Base-by-base conservation (phyloP, 305 asterid genomes). In the Rubia peregrina region DNA sequence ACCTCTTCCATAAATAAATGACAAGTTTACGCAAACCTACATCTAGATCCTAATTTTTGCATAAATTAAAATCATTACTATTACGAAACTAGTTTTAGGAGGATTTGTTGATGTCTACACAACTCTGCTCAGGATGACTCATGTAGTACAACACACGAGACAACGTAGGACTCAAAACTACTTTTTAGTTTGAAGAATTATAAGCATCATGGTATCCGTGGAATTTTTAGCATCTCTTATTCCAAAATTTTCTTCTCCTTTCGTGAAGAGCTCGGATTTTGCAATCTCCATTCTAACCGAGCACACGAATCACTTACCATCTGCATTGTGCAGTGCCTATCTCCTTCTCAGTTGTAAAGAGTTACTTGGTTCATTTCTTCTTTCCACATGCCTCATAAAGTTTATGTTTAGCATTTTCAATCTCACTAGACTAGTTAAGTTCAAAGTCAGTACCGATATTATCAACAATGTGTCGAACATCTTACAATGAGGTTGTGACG, bases 171-270 rank as follows among this genome's bases (percentile, higher is more conserved):
- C 40, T 36, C 65, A 63, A 24, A 76, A 46, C 1, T 69, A 16
- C 22, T 68, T 60, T 21, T 70, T 42, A 14, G 57, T 55, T 51
- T 61, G 74, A 55, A 74, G 68, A 43, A 77, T 80, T 48, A 26
- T 65, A 56, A 94, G 79, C 91, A 93, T 83, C 17, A 16, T 21
- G 12, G 87, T 83, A 75, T 97, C 97, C 14, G 97, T 97, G 55
- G 96, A 89, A 77, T 70, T 88, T 75, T 88, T 96, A 0, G 97
- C 88, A 40, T 84, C 89, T 77, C 76, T 91, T 70, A 86, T 68
- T 65, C 89, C 79, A 3, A 68, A 21, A 79, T 78, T 89, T 72
- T 85, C 93, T 6, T 68, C 77, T 49, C 98, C 96, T n/a, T 0
- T 46, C 17, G 24, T 66, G 16, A 41, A 38, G 33, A 76, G 60